Evolutionary conservation across 495 filamentous ascomycete species (phyloP).

Genomic region (Durotheca rogersii): DNA sequence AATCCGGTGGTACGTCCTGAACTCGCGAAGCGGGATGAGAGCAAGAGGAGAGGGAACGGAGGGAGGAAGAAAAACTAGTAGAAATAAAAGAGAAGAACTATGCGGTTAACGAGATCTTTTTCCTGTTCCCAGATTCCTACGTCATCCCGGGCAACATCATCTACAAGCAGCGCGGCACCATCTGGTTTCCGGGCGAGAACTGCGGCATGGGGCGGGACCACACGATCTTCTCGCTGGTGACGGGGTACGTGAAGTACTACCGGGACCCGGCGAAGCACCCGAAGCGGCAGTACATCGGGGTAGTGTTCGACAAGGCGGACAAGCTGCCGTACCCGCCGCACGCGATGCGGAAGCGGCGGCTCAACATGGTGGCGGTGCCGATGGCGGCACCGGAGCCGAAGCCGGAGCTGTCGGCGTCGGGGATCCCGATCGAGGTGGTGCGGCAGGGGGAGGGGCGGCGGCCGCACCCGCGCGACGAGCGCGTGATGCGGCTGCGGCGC

Average conservation of each 20-base stretch:
- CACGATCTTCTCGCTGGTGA: slow-evolving; percentile 82
- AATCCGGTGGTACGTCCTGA: slow-evolving; percentile 74
- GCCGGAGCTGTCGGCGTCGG: slow-evolving; percentile 40
- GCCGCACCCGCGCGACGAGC: slow-evolving; percentile 40
- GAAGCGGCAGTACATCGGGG: slow-evolving; percentile 86
- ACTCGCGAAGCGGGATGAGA: too few species aligned
- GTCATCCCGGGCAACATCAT: slow-evolving; percentile 96
- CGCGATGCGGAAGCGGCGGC: slow-evolving; percentile 63
- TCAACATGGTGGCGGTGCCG: slow-evolving; percentile 64
- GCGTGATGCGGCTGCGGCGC: slow-evolving; percentile 54
- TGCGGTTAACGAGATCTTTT: slow-evolving; percentile 7
- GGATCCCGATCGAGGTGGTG: slow-evolving; percentile 46
- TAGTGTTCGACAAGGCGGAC: slow-evolving; percentile 76
- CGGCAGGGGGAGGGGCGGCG: slow-evolving; percentile 33
- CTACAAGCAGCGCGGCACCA: slow-evolving; percentile 91
- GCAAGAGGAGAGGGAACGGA: neutral
- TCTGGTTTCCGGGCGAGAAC: slow-evolving; percentile 94
- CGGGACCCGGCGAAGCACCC: slow-evolving; percentile 76
- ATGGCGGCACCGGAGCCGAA: slow-evolving; percentile 24
- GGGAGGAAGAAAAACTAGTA: neutral
- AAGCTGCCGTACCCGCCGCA: slow-evolving; percentile 72
- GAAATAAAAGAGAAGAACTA: neutral
- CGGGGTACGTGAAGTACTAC: slow-evolving; percentile 96
- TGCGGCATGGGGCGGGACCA: slow-evolving; percentile 93
- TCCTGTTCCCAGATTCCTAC: slow-evolving; percentile 69